Percentiles rank a stretch among this genome's conserved stretches.
These are phyloP conservation scores for Grifola frondosa DNA, from an alignment of 1,284 basidiomycete genomes.

Conservation along the genomic window DNA sequence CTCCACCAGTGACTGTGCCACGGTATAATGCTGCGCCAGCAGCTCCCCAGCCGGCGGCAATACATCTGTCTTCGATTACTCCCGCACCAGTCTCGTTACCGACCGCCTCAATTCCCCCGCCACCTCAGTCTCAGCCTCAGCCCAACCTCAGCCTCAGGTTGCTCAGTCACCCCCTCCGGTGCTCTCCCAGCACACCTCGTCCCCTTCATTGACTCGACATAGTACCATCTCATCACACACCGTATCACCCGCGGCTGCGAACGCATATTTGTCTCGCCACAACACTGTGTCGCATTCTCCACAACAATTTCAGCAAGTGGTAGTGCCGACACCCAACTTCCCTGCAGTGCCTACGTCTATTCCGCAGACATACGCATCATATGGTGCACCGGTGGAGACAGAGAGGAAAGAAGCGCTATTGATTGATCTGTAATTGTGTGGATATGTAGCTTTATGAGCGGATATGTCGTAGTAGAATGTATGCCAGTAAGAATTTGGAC, in stretches of 20 bases:
- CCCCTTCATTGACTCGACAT: constrained; percentile 36
- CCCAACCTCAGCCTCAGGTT: constrained; percentile 11
- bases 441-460: too few relatives aligned
- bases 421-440: constrained; percentile 62
- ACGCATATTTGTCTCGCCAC: constrained; percentile 20
- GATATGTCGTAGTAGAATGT: too few relatives aligned
- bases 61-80: constrained; percentile 16
- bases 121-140: constrained; percentile 9
- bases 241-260: constrained; percentile 5
- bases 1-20: constrained; percentile 28
- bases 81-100: constrained; percentile 15
- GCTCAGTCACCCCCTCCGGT: constrained; percentile 13
- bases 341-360: constrained; percentile 66
- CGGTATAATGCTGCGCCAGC: constrained; percentile 22
- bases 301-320: constrained; percentile 33
- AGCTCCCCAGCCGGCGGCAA: constrained; percentile 13
- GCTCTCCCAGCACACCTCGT: constrained; percentile 17
- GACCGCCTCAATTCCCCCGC: constrained; percentile 12
- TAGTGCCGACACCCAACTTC: constrained; percentile 56
- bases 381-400: constrained; percentile 52
- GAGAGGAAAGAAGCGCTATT: constrained; percentile 82
- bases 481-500: too few relatives aligned
- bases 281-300: constrained; percentile 30
- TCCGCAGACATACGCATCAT: constrained; percentile 56
- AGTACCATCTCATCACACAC: constrained; percentile 38